Evolutionary conservation across 2,329 filamentous ascomycete genomes (phyloP).

Genomic region (Fusarium redolens): DNA sequence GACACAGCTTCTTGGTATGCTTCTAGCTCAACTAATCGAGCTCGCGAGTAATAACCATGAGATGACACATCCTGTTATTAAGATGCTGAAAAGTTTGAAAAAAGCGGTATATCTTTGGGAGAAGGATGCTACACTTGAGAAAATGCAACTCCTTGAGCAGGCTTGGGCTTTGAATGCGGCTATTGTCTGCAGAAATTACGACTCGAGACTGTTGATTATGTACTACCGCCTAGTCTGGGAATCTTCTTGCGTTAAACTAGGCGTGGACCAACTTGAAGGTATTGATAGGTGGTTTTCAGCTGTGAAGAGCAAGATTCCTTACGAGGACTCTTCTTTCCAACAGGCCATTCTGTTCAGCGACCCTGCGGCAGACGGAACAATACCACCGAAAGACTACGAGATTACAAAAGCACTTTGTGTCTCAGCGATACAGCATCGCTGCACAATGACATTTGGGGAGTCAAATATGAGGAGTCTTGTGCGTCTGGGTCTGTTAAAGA

Average conservation of each 20-base stretch:
- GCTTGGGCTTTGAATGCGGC: conserved; percentile 17
- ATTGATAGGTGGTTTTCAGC: conserved; percentile 16
- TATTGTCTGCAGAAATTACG: conserved; percentile 1
- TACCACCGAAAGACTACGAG: conserved; percentile 1
- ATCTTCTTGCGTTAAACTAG: background rate
- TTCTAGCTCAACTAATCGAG: background rate
- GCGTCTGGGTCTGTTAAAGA: conserved; percentile 1
- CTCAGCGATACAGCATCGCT: conserved; percentile 24
- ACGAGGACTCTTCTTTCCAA: background rate
- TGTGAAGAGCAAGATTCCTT: background rate
- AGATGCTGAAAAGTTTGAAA: background rate
- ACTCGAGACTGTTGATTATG: conserved; percentile 1
- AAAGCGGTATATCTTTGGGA: background rate
- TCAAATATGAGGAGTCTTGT: background rate
- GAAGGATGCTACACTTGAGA: background rate
- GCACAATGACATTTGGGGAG: background rate
- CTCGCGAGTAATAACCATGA: background rate
- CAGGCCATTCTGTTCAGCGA: background rate
- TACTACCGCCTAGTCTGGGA: conserved; percentile 29
- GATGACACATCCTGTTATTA: background rate
- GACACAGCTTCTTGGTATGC: conserved; percentile 4
- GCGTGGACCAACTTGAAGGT: background rate
- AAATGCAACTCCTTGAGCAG: background rate
- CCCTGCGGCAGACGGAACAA: background rate
- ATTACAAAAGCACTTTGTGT: conserved; percentile 7